Evolutionary conservation across 179 eudicot genomes (phyloP).

Genomic region (Silene vulgaris): DNA sequence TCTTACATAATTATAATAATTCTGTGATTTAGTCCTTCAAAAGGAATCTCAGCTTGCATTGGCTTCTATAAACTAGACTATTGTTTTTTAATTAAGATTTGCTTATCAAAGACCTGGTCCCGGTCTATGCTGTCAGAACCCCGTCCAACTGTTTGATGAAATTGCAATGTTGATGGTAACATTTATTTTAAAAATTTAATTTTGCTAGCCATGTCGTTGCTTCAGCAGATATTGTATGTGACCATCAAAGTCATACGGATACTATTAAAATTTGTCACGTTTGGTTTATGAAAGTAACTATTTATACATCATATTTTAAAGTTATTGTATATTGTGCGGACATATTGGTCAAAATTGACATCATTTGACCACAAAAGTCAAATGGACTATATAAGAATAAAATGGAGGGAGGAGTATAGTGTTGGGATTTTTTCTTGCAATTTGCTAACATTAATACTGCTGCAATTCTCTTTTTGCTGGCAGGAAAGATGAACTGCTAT

Average conservation of each 20-base stretch:
- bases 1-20: neutral
- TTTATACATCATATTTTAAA: neutral
- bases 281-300: neutral
- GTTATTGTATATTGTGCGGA: neutral
- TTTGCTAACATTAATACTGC: neutral
- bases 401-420: neutral
- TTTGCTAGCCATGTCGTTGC: no score
- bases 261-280: neutral
- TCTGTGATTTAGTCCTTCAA: neutral
- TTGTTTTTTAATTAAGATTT: neutral
- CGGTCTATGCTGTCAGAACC: neutral
- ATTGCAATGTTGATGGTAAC: neutral
- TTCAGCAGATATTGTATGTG: no score
- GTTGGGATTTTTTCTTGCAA: neutral
- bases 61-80: slow-evolving; percentile 11
- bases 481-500: slow-evolving; percentile 86
- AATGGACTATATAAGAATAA: no score
- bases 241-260: neutral
- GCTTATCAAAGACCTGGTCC: neutral
- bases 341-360: neutral
- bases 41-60: neutral
- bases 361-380: neutral
- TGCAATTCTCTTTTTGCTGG: slow-evolving; percentile 10
- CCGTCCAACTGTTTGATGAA: neutral
- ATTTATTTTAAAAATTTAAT: no score